Conservation (phyloP, 495 filamentous ascomycete genomes). For the Neurospora pannonica region DNA sequence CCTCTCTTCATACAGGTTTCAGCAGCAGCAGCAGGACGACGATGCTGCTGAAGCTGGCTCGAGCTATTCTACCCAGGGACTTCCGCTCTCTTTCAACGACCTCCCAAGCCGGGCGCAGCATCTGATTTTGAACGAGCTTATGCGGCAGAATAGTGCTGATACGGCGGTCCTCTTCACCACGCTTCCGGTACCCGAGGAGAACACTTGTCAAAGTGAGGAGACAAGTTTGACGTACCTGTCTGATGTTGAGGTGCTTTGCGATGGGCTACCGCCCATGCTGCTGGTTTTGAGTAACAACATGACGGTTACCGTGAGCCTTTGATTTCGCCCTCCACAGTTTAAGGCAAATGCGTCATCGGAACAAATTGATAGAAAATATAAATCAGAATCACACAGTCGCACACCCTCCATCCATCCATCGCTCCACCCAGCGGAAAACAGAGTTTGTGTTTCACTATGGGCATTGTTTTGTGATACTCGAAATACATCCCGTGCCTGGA, state of each 20-base stretch:
- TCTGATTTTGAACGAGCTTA: slow-evolving; percentile 77
- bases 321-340: not conserved
- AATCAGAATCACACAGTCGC: not conserved
- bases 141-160: slow-evolving; percentile 55
- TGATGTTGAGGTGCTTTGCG: slow-evolving; percentile 67
- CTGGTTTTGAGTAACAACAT: slow-evolving; percentile 85
- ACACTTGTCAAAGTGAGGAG: slow-evolving; percentile 58
- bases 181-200: slow-evolving; percentile 66
- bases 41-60: slow-evolving; percentile 32
- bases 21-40: slow-evolving; percentile 6
- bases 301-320: slow-evolving; percentile 81
- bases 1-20: slow-evolving; percentile 16
- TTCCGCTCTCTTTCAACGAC: slow-evolving; percentile 75
- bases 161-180: slow-evolving; percentile 81
- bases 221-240: slow-evolving; percentile 62
- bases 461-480: not conserved
- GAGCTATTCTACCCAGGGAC: slow-evolving; percentile 49
- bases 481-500: not conserved
- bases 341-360: not conserved
- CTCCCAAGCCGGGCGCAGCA: slow-evolving; percentile 75
- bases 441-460: not conserved
- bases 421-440: not conserved
- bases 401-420: not conserved
- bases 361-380: not conserved
- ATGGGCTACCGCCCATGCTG: slow-evolving; percentile 57